Evolutionary conservation across 345 rosid species (phyloP), one percentile per base, ranked within the genome.

Genomic region (Eucalyptus camaldulensis): DNA sequence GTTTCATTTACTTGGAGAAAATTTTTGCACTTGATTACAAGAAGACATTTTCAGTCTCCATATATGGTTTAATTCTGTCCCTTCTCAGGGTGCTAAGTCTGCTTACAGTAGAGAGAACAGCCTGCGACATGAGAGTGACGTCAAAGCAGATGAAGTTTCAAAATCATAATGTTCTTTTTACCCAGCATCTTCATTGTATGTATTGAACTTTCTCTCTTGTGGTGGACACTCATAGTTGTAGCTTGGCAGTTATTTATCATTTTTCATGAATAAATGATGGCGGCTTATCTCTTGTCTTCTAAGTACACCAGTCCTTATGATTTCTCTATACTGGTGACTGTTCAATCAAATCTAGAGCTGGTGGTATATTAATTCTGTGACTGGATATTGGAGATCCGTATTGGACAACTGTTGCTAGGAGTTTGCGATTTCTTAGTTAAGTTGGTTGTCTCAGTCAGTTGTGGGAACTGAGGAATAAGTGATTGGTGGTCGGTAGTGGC

Each of bases 31-130:
- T 65, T 60, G 17, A 67, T 44, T 86, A 33, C 56, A 21, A 19
- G 13, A 56, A 50, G 62, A 50, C 25, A 86, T 86, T 29, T 45
- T 45, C 56, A 49, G 56, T 9, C 56, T 86, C 29, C 0, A 76
- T 76, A 31, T 25, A 50, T 40, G 49, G 87, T 50, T n/a, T 40
- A 72, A 40, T 89, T 49, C 56, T 13, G 80, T 54, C 88, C 56
- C 86, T 92, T 89, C 58, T 80, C 95, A 98, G 99, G 99, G 98
- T 90, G 94, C 94, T 88, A 95, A 98, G 91, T 90, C 93, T 90
- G 93, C 95, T 13, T 98, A 96, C 92, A 92, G 91, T 37, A 93
- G 98, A 93, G 98, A 92, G 86, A 95, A 93, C 94, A 97, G 99
- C 91, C 93, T 95, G 90, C 97, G 98, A 76, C 96, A 87, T 13